Base-by-base conservation (phyloP, 495 filamentous ascomycete species). In the Annulohypoxylon stygium region DNA sequence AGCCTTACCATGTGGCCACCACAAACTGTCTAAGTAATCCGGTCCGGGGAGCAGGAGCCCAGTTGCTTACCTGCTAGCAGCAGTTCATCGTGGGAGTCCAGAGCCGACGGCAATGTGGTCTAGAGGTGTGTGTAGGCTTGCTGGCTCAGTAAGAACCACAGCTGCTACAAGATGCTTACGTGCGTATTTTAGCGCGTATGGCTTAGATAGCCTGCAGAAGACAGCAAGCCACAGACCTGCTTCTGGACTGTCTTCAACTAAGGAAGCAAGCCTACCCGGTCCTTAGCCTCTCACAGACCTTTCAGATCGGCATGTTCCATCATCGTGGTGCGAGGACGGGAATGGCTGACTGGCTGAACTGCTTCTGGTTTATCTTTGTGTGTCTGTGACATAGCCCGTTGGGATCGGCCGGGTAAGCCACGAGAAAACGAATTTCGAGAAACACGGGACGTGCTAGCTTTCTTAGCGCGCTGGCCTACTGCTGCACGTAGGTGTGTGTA, bases 1-100 rank as follows among this genome's bases (percentile, higher is more conserved):
- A 78, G 76, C 76, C 76, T 78, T 75, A 71, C 76, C 74, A 75
- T 76, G 71, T 76, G 74, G 74, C 45, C 50, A 63, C 36, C 65
- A 61, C 59, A 75, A 62, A 23, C 26, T 34, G 9, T 36, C 23
- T 36, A 43, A 10, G 45, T 16, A 18, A 18, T 23, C 33, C 45
- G 20, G 57, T 61, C 33, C 60, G 18, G 47, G 26, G 45, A 53
- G 65, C 14, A 2, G 33, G 51, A 20, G 41, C 36, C 36, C 11
- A 39, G 36, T 14, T n/a, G 18, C n/a, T 16, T 7, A 47, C 43
- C n/a, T 47, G 53, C 30, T 53, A 53, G 10, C 12, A 54, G 23
- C n/a, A 36, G 36, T 43, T 68, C 10, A 1, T 69, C 33, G 50
- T 50, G 50, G 20, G 3, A 45, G 25, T 48, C 61, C 71, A 65